Conservation (phyloP, 129 eudicot genomes). For the Solidago caesia region DNA sequence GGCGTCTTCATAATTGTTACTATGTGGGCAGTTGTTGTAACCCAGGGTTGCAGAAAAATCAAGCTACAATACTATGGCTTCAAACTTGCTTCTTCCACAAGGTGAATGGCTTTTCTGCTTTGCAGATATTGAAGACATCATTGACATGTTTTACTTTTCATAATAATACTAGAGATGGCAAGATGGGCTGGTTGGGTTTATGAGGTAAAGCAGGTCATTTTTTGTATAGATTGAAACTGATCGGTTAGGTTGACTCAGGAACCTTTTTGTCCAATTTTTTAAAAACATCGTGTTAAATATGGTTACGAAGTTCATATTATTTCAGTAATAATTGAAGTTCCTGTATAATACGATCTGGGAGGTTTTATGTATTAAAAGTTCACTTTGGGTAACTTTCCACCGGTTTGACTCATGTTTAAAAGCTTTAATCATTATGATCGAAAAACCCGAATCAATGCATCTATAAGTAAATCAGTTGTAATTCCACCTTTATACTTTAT, state of each 20-base stretch:
- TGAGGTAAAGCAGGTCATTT: neutral
- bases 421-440: neutral
- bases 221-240: neutral
- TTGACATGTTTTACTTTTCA: neutral
- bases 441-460: neutral
- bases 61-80: slow-evolving; percentile 95
- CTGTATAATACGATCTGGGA: neutral
- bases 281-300: neutral
- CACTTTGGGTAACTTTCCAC: neutral
- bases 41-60: slow-evolving; percentile 94
- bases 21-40: slow-evolving; percentile 93
- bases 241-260: neutral
- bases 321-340: neutral
- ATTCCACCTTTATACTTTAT: neutral
- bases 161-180: neutral
- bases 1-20: slow-evolving; percentile 75
- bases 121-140: slow-evolving; percentile 8
- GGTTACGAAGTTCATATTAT: neutral
- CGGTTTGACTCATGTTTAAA: neutral
- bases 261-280: neutral
- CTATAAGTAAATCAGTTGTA: neutral
- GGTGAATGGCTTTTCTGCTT: slow-evolving; percentile 38
- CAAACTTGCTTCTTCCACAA: slow-evolving; percentile 91
- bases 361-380: neutral
- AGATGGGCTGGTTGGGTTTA: neutral